Evolutionary conservation across 192 early-diverging fungal genomes (phyloP).

Genomic region (Neocallimastix lanati): DNA sequence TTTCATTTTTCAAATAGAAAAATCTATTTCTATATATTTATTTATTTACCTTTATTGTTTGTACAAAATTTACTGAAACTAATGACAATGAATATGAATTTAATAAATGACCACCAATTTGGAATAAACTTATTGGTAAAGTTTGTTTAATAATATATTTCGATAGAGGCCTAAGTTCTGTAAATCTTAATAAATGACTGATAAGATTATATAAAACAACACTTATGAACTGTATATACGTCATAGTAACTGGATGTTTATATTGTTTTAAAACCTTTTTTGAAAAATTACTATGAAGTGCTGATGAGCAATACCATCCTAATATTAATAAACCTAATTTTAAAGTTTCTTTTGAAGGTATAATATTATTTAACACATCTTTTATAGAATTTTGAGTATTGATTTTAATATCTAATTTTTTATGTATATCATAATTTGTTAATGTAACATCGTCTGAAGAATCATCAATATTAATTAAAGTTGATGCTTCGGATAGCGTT

Average conservation of each 20-base stretch:
- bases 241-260: neutral
- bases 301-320: neutral
- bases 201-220: neutral
- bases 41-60: slow-evolving; percentile 63
- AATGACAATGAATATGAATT: slow-evolving; percentile 53
- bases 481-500: no score
- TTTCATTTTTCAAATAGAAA: no score
- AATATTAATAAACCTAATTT: neutral
- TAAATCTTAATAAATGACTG: neutral
- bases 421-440: no score
- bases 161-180: neutral
- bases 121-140: slow-evolving; percentile 53
- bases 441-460: no score
- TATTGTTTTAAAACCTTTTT: neutral
- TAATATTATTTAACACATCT: neutral
- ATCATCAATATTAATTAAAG: no score
- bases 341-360: neutral
- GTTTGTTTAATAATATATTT: slow-evolving; percentile 10
- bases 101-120: slow-evolving; percentile 71
- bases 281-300: neutral
- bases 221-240: neutral
- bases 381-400: neutral
- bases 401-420: neutral
- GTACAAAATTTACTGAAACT: slow-evolving; percentile 67
- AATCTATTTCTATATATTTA: no score